Percentiles rank a stretch among this genome's conserved stretches.
These are phyloP conservation scores for Patellifolia procumbens DNA, from an alignment of 179 eudicot species.

Conservation along the genomic window DNA sequence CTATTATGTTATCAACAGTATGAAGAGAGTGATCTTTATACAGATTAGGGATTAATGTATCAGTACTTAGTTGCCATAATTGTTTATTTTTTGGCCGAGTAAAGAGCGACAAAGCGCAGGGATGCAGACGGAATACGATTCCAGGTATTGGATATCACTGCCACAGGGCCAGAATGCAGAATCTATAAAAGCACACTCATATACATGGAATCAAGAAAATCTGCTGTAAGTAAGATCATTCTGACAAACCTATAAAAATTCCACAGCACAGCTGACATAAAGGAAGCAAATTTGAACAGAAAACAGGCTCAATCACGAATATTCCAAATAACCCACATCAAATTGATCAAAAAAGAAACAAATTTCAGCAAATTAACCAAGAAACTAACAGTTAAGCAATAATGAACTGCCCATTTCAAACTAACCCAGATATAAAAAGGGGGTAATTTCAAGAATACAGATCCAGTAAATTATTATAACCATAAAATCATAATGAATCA, in stretches of 20 bases:
- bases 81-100: too few species aligned
- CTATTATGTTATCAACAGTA: too few species aligned
- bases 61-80: too few species aligned
- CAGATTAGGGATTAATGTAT: too few species aligned
- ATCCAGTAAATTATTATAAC: background rate
- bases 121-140: too few species aligned
- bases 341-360: background rate
- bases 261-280: background rate
- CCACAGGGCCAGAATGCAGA: background rate
- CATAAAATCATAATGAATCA: constrained; percentile 7
- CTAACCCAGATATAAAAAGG: background rate
- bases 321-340: background rate
- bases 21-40: too few species aligned
- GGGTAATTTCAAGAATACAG: constrained; percentile 1
- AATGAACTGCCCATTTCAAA: background rate
- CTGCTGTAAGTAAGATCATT: background rate
- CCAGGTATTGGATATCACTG: too few species aligned
- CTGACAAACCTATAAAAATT: background rate
- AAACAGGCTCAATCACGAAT: background rate
- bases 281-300: background rate
- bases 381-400: background rate
- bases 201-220: background rate
- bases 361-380: background rate
- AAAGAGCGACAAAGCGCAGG: too few species aligned
- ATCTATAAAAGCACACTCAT: background rate